Base-by-base conservation (phyloP, 208 protist genomes). In the Leishmania guyanensis region DNA sequence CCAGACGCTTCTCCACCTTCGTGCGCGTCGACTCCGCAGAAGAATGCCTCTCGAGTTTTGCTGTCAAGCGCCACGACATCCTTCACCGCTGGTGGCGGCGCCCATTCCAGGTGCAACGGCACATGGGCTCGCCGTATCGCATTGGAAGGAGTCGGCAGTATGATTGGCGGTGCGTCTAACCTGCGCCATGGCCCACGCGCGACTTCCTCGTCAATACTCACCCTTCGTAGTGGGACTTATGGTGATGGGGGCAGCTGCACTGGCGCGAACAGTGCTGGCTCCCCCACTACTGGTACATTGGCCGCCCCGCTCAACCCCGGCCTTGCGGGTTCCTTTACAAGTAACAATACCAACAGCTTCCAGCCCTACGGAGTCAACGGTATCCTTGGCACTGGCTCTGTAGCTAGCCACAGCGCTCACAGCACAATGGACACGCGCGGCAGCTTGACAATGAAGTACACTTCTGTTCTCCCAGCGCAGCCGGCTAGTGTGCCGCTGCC, bases 401-500 rank as follows among this genome's bases (percentile, higher is more conserved):
- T 26, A 56, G 48, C 46, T 17, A 64, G 53, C 33, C 17, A 62
- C 14, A 46, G 53, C 33, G 17, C 12, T 4, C 51, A 12, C 33
- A 22, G 48, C 20, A 12, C 29, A 10, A 50, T 58, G 17, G 48
- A 51, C 8, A 50, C 56, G 5, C 56, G 65, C 9, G 69, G 48
- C 17, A 77, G 58, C 46, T 62, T 50, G 36, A 70, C 80, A 20
- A 69, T 64, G 10, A 56, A 58, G n/a, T 46, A n/a, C 72, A 76
- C 72, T 20, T 29, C 72, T 43, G 33, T 12, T 62, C 51, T 69
- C 5, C 74, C 80, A 22, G 72, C 80, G 29, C 39, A 75, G 48
- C 75, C 74, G 14, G 33, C 39, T 9, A 70, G 66, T 68, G 54
- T 84, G 20, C 75, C 80, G 12, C 53, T 76, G 50, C 80, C 69